Conservation (phyloP, 257 asterid species). For the Lantana camara region DNA sequence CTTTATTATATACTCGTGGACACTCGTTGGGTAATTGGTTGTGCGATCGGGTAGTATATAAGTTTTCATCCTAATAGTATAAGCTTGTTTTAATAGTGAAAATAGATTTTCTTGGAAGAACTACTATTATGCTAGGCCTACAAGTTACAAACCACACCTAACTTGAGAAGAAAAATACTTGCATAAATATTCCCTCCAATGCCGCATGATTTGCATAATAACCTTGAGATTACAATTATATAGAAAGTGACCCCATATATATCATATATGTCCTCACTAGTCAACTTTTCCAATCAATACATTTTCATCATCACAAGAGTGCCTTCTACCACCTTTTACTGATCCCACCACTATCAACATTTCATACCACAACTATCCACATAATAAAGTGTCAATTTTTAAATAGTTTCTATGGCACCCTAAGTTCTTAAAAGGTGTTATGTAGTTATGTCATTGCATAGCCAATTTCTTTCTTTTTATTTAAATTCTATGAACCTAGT, state of each 20-base stretch:
- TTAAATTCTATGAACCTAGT: not conserved
- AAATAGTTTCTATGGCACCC: conserved; percentile 24
- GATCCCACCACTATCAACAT: conserved; percentile 50
- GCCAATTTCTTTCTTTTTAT: not conserved
- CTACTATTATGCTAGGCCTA: conserved; percentile 4
- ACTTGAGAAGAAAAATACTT: conserved; percentile 2
- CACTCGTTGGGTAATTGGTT: no score
- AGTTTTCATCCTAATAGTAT: no score
- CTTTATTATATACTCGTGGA: no score
- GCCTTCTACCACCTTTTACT: conserved; percentile 44
- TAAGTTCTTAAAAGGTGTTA: conserved; percentile 9
- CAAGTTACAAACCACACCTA: conserved; percentile 7
- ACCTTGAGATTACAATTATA: conserved; percentile 12
- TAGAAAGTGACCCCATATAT: conserved; percentile 30
- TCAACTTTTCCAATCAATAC: conserved; percentile 41
- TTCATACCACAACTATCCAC: conserved; percentile 30
- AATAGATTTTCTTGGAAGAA: conserved; percentile 22
- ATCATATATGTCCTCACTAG: conserved; percentile 14
- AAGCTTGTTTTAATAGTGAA: conserved; percentile 1
- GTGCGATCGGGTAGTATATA: no score
- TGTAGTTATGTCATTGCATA: not conserved
- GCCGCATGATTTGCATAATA: conserved; percentile 21
- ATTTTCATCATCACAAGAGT: conserved; percentile 46
- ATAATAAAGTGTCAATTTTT: conserved; percentile 26
- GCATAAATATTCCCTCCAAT: conserved; percentile 3